phyloP scores from a whole-genome alignment of 2,329 filamentous ascomycete genomes.

The Botrytis sinoallii region DNA sequence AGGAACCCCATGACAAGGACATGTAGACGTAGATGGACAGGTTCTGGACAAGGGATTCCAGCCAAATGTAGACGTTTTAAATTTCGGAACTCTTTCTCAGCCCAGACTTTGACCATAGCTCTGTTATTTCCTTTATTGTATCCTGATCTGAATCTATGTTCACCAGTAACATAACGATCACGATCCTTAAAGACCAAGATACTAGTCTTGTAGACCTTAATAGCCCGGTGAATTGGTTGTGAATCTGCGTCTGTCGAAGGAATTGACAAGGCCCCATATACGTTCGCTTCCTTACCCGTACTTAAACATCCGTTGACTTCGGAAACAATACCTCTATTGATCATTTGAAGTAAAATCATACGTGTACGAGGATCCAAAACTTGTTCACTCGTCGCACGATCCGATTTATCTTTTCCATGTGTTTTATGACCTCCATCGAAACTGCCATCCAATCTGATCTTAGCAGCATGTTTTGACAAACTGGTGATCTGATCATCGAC shows the following conservation, averaged over 20 bases:
- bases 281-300: conserved; percentile 97
- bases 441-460: conserved; percentile 72
- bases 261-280: conserved; percentile 80
- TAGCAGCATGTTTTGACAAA: conserved; percentile 80
- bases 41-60: conserved; percentile 87
- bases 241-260: conserved; percentile 50
- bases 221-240: conserved; percentile 69
- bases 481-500: conserved; percentile 85
- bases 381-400: conserved; percentile 90
- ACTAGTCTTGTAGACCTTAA: conserved; percentile 98
- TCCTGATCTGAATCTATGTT: conserved; percentile 85
- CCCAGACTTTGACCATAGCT: conserved; percentile 98
- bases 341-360: conserved; percentile 94
- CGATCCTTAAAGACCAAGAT: conserved; percentile 98
- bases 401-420: conserved; percentile 78
- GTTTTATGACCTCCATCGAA: conserved; percentile 51
- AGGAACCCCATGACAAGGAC: conserved; percentile 94
- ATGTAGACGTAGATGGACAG: conserved; percentile 84
- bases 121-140: conserved; percentile 94
- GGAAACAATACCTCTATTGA: conserved; percentile 83
- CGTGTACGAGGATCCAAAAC: conserved; percentile 91
- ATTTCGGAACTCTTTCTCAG: conserved; percentile 97
- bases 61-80: conserved; percentile 78
- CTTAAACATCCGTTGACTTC: conserved; percentile 94
- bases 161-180: conserved; percentile 91